phyloP scores from a whole-genome alignment of 257 asterid species.

The Lycium ferocissimum region DNA sequence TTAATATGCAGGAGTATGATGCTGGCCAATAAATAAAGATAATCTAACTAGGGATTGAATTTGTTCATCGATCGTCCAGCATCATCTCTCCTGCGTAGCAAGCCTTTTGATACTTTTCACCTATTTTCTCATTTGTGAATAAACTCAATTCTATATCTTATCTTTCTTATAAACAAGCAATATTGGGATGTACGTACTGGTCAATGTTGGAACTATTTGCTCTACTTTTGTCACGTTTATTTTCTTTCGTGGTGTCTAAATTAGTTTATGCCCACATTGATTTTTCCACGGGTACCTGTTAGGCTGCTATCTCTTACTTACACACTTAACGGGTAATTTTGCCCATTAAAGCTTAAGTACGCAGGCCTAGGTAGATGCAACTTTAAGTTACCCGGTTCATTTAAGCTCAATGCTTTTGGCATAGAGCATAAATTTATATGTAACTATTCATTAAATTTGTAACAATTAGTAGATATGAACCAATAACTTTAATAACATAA shows the following conservation, averaged over 20 bases:
- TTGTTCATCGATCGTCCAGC: neutral
- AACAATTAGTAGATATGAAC: too few relatives aligned
- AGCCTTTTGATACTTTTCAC: constrained; percentile 7
- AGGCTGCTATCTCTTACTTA: neutral
- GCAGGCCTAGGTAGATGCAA: neutral
- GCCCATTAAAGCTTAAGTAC: neutral
- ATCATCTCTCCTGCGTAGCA: constrained; percentile 29
- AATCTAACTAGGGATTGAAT: neutral
- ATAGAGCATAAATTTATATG: too few relatives aligned
- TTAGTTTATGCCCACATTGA: too few relatives aligned
- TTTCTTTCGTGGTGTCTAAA: neutral
- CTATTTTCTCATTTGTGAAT: neutral
- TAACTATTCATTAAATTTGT: too few relatives aligned
- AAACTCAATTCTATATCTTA: neutral
- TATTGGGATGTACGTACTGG: neutral
- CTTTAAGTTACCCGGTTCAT: neutral
- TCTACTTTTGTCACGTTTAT: neutral
- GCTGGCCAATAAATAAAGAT: constrained; percentile 10
- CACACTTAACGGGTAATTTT: neutral
- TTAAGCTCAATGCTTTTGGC: too few relatives aligned
- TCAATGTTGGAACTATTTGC: neutral
- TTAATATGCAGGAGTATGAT: constrained; percentile 29
- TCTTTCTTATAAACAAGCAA: neutral
- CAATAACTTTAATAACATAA: too few relatives aligned
- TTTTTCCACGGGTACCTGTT: neutral